Conservation (phyloP, 106 monocot genomes). For the Cymbidium sinense region DNA sequence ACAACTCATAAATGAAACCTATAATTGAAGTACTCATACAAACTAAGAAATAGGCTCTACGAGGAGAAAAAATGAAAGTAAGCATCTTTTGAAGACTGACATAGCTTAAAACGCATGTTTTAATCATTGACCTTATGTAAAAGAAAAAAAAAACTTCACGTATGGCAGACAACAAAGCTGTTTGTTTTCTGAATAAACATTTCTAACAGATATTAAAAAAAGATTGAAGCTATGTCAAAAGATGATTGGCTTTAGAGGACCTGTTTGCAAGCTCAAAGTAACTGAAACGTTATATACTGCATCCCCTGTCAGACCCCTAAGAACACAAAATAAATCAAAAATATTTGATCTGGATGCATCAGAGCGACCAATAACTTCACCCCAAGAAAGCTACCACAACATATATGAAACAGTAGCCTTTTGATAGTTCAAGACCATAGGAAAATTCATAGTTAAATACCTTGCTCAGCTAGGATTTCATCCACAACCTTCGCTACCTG, state of each 20-base stretch:
- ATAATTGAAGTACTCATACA: neutral
- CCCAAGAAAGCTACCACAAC: neutral
- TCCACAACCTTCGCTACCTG: constrained; percentile 9
- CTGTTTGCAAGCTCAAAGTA: neutral
- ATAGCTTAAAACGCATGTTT: neutral
- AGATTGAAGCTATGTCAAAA: neutral
- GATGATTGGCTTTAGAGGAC: neutral
- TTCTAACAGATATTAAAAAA: neutral
- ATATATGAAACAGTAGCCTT: neutral
- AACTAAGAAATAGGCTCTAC: neutral
- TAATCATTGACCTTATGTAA: neutral
- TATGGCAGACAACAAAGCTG: neutral
- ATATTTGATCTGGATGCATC: neutral
- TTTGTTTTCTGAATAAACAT: neutral
- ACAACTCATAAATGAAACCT: neutral
- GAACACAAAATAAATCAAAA: neutral
- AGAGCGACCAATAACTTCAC: neutral
- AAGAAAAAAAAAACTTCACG: neutral
- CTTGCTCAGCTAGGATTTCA: constrained; percentile 10
- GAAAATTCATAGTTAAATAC: neutral
- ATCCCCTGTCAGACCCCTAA: neutral
- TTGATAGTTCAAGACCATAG: neutral
- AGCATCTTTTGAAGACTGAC: neutral
- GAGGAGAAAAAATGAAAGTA: neutral
- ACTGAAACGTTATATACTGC: neutral